phyloP scores from a whole-genome alignment of 1,284 basidiomycete species.

The Moniliophthora roreri region DNA sequence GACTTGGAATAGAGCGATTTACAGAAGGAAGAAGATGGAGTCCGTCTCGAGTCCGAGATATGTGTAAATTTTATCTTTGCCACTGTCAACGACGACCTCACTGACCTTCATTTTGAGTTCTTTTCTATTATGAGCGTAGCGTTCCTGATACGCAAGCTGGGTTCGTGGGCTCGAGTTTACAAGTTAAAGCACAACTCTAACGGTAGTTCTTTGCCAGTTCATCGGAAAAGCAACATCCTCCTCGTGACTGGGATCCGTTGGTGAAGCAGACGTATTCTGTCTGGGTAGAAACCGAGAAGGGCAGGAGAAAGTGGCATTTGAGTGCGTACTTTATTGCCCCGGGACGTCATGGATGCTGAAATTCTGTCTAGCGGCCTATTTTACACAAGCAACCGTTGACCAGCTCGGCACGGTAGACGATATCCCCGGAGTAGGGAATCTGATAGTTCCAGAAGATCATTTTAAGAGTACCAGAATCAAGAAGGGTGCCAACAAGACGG shows the following conservation, averaged over 20 bases:
- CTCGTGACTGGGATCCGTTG: constrained; percentile 66
- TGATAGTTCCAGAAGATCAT: constrained; percentile 56
- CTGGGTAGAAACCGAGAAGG: constrained; percentile 60
- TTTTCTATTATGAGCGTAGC: constrained; percentile 79
- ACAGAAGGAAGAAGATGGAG: constrained; percentile 81
- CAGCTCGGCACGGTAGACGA: constrained; percentile 65
- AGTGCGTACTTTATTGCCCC: constrained; percentile 41
- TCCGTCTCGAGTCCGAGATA: constrained; percentile 75
- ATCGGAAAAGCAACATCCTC: constrained; percentile 40
- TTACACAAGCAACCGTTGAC: constrained; percentile 70
- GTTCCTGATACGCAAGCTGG: constrained; percentile 32
- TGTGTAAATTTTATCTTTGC: constrained; percentile 34
- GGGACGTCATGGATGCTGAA: constrained; percentile 8
- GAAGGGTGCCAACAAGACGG: constrained; percentile 43
- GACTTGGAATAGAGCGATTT: constrained; percentile 75
- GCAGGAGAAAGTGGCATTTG: constrained; percentile 75
- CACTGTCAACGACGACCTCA: constrained; percentile 11
- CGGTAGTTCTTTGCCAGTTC: constrained; percentile 7
- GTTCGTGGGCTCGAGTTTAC: constrained; percentile 27
- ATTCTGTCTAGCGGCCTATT: constrained; percentile 62
- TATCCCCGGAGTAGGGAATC: constrained; percentile 48
- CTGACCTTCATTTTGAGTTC: constrained; percentile 36
- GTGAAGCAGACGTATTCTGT: constrained; percentile 82
- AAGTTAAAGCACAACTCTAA: neutral
- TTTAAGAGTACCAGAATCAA: constrained; percentile 63